Base-by-base conservation (phyloP, 495 filamentous ascomycete species). In the Paragyromitra xinjiangensis region DNA sequence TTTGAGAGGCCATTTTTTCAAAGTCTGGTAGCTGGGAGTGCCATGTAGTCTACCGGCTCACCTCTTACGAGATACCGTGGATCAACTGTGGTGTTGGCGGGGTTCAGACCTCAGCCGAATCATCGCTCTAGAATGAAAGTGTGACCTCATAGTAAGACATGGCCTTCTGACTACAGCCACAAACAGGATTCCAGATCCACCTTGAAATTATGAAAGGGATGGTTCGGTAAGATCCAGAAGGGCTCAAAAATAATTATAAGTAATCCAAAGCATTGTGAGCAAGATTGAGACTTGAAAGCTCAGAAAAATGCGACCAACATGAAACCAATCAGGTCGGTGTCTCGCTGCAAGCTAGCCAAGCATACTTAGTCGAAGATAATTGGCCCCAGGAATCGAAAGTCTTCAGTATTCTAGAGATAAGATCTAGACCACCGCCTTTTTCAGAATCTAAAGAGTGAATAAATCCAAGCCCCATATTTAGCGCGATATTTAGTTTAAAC, bases 11-110 rank as follows among this genome's bases (percentile, higher is more conserved):
- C n/a, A 66, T 24, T 48, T 29, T 50, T 61, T 24, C 8, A 71
- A 44, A 76, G 58, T 45, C 61, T 66, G 69, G 69, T 73, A 59
- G 22, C 69, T 73, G 61, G 69, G 61, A 64, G 67, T n/a, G 37
- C 53, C 42, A 69, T 69, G 53, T 53, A 37, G 50, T 55, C 37
- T 65, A 59, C 34, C 61, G 68, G 73, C 61, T 77, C 59, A 37
- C 73, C 61, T 58, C 72, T 77, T 77, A 29, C 8, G 61, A 71
- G 68, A 77, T 77, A 61, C 73, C 68, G 66, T 75, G 50, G 37
- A 64, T 45, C 22, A 73, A 55, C 26, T 53, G 22, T 55, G 63
- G 42, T 61, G 55, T 29, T 19, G 39, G 48, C 64, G 24, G 55
- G 44, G 34, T 39, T 14, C 29, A 69, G 56, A 42, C 42, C 65